These are phyloP conservation scores for Solanum corneliomulleri DNA, from an alignment of 257 asterid genomes.

Conservation along the genomic window DNA sequence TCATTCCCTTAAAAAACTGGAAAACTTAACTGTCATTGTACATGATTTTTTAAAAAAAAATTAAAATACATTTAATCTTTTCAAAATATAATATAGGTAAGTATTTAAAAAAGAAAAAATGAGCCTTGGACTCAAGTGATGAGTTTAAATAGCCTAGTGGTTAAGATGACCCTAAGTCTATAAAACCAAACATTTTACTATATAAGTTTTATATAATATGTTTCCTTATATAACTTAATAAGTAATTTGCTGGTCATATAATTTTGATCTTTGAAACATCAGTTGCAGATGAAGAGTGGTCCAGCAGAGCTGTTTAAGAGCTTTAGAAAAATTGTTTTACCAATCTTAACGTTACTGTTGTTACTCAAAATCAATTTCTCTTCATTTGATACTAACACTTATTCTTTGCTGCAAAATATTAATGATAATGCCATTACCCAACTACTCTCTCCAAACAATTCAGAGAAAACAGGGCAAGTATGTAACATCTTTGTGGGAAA, in stretches of 20 bases:
- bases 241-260: background rate
- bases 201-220: too few relatives aligned
- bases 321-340: background rate
- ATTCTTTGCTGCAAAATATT: background rate
- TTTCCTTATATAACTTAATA: too few relatives aligned
- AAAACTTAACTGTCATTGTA: too few relatives aligned
- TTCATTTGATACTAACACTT: background rate
- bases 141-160: too few relatives aligned
- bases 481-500: constrained; percentile 8
- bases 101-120: too few relatives aligned
- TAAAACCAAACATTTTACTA: too few relatives aligned
- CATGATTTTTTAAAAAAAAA: too few relatives aligned
- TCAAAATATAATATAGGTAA: too few relatives aligned
- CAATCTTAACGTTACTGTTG: background rate
- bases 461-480: background rate
- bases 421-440: background rate
- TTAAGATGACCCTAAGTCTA: too few relatives aligned
- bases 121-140: too few relatives aligned
- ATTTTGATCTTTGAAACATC: background rate
- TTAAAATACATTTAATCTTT: too few relatives aligned
- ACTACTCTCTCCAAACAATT: background rate
- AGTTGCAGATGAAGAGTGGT: constrained; percentile 2
- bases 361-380: background rate
- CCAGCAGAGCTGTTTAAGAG: background rate
- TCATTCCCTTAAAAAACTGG: too few relatives aligned